phyloP scores from a whole-genome alignment of 2,329 filamentous ascomycete genomes.

The Fusarium ambrosium region DNA sequence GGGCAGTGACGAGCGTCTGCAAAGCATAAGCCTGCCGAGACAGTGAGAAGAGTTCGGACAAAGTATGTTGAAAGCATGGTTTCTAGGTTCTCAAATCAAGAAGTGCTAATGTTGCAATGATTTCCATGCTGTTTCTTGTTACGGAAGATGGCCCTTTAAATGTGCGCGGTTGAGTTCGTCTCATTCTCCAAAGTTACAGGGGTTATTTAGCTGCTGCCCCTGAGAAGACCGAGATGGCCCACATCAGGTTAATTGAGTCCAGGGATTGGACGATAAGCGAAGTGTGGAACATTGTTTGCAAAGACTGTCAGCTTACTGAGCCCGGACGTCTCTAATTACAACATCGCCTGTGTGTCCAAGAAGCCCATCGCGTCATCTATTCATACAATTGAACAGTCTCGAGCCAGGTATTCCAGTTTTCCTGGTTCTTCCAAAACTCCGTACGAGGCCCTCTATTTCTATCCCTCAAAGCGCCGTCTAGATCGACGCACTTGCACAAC shows the following conservation, averaged over 20 bases:
- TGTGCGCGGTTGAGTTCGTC: too few species aligned
- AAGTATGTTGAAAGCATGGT: not conserved
- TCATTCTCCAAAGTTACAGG: not conserved
- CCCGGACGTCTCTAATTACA: not conserved
- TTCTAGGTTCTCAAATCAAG: accelerated
- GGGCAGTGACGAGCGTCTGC: slow-evolving; percentile 5
- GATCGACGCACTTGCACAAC: not conserved
- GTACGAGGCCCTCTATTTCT: too few species aligned
- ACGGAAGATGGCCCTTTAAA: not conserved
- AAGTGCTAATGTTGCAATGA: not conserved
- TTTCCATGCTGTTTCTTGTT: accelerated
- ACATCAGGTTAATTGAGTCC: not conserved
- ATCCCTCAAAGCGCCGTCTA: not conserved
- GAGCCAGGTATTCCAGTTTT: not conserved
- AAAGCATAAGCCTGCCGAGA: not conserved
- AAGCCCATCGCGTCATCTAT: not conserved
- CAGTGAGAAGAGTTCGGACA: not conserved
- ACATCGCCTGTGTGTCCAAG: not conserved
- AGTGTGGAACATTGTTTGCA: not conserved
- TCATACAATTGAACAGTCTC: not conserved
- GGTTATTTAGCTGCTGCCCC: not conserved
- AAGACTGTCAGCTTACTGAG: not conserved
- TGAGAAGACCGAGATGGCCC: slow-evolving; percentile 1
- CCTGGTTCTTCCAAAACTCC: not conserved
- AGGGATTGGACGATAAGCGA: not conserved